phyloP scores from a whole-genome alignment of 805 yeast species.

The Candida morakotiae region DNA sequence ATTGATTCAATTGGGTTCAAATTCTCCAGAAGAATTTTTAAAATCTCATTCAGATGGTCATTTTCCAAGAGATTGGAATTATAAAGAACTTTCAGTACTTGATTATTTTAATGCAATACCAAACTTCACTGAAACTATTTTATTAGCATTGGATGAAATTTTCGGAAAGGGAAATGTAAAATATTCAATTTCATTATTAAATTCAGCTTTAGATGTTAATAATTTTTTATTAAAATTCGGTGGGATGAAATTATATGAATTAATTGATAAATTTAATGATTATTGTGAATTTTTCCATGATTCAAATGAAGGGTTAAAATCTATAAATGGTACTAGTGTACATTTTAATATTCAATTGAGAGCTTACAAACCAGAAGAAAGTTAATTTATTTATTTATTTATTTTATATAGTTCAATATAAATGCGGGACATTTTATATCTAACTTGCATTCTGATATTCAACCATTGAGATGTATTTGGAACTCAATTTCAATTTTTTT shows the following conservation, averaged over 20 bases:
- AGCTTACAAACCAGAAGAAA: conserved; percentile 5
- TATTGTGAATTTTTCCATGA: conserved; percentile 19
- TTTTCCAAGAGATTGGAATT: conserved; percentile 8
- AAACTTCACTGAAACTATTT: conserved; percentile 18
- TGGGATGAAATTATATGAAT: conserved; percentile 27
- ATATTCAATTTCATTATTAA: conserved; percentile 25
- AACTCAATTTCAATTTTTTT: neutral
- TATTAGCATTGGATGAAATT: conserved; percentile 18
- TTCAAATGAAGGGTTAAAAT: conserved; percentile 7
- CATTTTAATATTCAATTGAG: conserved; percentile 8
- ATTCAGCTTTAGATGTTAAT: conserved; percentile 26
- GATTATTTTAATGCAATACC: conserved; percentile 21
- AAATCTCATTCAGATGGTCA: conserved; percentile 3
- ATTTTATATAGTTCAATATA: no score
- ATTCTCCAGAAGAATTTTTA: conserved; percentile 10
- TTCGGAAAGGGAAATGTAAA: conserved; percentile 34
- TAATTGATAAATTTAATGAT: conserved; percentile 27
- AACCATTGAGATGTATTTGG: no score
- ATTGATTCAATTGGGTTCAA: conserved; percentile 8
- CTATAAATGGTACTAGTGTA: conserved; percentile 7
- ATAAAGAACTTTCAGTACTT: conserved; percentile 5
- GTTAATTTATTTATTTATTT: neutral
- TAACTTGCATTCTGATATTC: no score
- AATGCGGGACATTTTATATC: conserved; percentile 6
- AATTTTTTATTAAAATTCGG: conserved; percentile 24